Percentiles rank a stretch among this genome's conserved stretches.
Evolutionary conservation across 208 protist species (phyloP).

Genomic region (Vickermania spadyakhi): DNA sequence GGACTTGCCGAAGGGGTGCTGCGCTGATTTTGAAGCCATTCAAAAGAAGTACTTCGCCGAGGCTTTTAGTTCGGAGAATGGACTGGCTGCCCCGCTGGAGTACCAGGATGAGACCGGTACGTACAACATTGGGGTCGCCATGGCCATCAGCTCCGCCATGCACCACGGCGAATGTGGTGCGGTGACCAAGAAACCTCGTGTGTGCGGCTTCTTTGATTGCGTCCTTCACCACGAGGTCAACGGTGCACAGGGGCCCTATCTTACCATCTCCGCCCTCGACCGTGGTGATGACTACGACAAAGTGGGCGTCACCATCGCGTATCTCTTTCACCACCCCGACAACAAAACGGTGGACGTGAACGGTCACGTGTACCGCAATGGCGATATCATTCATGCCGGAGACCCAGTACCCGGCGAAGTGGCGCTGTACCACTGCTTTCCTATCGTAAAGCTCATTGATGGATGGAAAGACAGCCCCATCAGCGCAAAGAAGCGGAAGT

Average conservation of each 20-base stretch:
- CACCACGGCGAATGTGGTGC: constrained; percentile 87
- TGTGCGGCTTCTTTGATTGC: constrained; percentile 89
- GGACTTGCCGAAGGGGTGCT: constrained; percentile 52
- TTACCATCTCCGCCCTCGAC: constrained; percentile 89
- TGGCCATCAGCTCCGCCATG: constrained; percentile 65
- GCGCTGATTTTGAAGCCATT: constrained; percentile 81
- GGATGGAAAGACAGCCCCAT: constrained; percentile 82
- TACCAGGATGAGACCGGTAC: constrained; percentile 67
- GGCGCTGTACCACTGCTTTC: constrained; percentile 72
- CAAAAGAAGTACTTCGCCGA: constrained; percentile 53
- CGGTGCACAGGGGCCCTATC: constrained; percentile 79
- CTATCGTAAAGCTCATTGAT: constrained; percentile 78
- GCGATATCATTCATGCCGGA: constrained; percentile 82
- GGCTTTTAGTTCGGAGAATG: constrained; percentile 56
- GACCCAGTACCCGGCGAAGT: constrained; percentile 80
- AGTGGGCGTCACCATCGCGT: constrained; percentile 82
- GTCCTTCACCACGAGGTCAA: constrained; percentile 90
- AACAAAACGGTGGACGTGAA: constrained; percentile 48
- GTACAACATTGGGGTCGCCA: constrained; percentile 87
- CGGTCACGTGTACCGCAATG: constrained; percentile 71
- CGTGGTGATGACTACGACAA: constrained; percentile 88
- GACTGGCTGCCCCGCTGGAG: constrained; percentile 61
- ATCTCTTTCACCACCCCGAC: constrained; percentile 73
- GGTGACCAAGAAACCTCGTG: constrained; percentile 83
- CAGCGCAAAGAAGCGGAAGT: constrained; percentile 35